Base-by-base conservation (phyloP, 257 asterid genomes). In the Ehretia macrophylla region DNA sequence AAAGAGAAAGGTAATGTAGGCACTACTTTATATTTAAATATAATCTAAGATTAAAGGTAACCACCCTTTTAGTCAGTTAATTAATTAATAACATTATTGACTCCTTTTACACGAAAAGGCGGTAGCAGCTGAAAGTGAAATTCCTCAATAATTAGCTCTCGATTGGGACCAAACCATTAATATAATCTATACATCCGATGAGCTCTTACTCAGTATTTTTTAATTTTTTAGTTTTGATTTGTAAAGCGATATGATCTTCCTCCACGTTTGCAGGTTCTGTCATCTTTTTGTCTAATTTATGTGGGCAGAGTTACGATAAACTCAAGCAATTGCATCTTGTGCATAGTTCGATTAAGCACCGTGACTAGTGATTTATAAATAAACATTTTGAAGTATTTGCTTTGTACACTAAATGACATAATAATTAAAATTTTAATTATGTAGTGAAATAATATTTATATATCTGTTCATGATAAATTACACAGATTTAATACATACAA, bases 81-180 rank as follows among this genome's bases (percentile, higher is more conserved):
- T 23, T 37, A 51, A 9, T 23, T 37, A 51, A 56, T 14, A 63
- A 18, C n/a, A 51, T 42, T 38, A 61, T 55, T 64, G 52, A 49
- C 63, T 58, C 44, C 55, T 64, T 48, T 59, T 10, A 42, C 52
- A 32, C n/a, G 17, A 44, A n/a, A 61, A 48, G 59, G 23, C 58
- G 19, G 59, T 39, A 51, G 45, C 19, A 59, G 48, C 38, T 40
- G 12, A 11, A 22, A 38, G 51, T 62, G 14, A 38, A 42, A 19
- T 54, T 39, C 47, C 64, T 59, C 68, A 71, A 65, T 59, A 71
- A 70, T 64, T 63, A 32, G 61, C 32, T 56, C 58, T 58, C 64
- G 19, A 56, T 64, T 46, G 70, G 64, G 56, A 59, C 68, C 45
- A 64, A 52, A 27, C 9, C n/a, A n/a, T n/a, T n/a, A n/a, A n/a